phyloP scores from a whole-genome alignment of 2,329 filamentous ascomycete species.

The Fusarium caatingaense region DNA sequence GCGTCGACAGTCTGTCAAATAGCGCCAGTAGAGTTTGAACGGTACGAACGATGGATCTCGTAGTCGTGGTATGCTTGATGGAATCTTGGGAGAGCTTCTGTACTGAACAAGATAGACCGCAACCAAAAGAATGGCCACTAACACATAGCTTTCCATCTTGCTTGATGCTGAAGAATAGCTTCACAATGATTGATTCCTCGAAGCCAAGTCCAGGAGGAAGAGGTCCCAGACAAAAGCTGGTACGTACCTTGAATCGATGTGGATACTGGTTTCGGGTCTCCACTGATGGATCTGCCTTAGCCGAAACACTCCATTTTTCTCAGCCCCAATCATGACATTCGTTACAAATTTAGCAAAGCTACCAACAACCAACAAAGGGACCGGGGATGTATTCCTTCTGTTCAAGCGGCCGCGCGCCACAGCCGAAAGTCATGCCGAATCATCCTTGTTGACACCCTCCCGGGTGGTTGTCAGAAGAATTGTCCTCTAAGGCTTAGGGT shows the following conservation, averaged over 20 bases:
- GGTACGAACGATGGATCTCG: slow-evolving; percentile 5
- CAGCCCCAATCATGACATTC: neutral
- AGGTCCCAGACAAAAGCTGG: no score
- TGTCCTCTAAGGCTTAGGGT: no score
- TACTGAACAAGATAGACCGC: neutral
- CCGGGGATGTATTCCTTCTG: neutral
- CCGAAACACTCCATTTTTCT: slow-evolving; percentile 9
- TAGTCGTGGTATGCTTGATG: slow-evolving; percentile 8
- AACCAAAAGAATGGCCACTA: neutral
- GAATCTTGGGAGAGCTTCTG: neutral
- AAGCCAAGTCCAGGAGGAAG: neutral
- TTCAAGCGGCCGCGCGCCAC: slow-evolving; percentile 5
- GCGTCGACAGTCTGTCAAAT: slow-evolving; percentile 47
- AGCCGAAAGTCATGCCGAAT: neutral
- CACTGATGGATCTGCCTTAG: slow-evolving; percentile 10
- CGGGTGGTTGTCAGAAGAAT: no score
- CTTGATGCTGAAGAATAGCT: neutral
- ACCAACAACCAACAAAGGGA: neutral
- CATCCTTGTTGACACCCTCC: neutral
- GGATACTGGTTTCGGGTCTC: neutral
- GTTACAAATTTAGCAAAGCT: neutral
- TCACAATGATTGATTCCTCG: neutral
- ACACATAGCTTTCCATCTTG: slow-evolving; percentile 9
- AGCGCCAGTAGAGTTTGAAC: slow-evolving; percentile 29
- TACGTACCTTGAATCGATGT: slow-evolving; percentile 2